These are phyloP conservation scores for Triangularia setosa DNA, from an alignment of 2,329 filamentous ascomycete genomes.

Conservation along the genomic window DNA sequence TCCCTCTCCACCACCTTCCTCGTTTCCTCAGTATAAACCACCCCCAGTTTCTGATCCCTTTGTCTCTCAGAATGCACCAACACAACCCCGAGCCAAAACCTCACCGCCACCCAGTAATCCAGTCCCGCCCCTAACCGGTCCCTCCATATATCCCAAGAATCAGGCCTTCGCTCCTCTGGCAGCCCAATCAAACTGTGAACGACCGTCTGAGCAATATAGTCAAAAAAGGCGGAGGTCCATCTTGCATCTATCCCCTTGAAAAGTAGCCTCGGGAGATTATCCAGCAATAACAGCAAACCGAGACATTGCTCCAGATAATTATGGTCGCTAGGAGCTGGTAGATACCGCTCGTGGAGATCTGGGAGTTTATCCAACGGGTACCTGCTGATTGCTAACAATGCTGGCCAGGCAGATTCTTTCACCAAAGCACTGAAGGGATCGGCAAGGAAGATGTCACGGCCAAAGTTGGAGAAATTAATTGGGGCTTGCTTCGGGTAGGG, in stretches of 20 bases:
- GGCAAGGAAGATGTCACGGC: slow-evolving; percentile 17
- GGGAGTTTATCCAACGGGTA: slow-evolving; percentile 25
- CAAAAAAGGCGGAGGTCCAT: slow-evolving; percentile 29
- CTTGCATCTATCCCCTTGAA: slow-evolving; percentile 27
- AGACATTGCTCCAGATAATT: slow-evolving; percentile 28
- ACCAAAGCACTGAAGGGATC: slow-evolving; percentile 3
- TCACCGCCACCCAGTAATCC: slow-evolving; percentile 28
- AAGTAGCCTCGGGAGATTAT: slow-evolving; percentile 27
- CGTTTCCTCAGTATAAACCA: slow-evolving; percentile 24
- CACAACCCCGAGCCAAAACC: slow-evolving; percentile 26
- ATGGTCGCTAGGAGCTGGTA: slow-evolving; percentile 23
- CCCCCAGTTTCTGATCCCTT: slow-evolving; percentile 16
- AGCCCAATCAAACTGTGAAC: slow-evolving; percentile 17
- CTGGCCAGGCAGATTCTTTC: slow-evolving; percentile 17
- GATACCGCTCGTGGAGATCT: slow-evolving; percentile 23
- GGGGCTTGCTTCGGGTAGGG: slow-evolving; percentile 16
- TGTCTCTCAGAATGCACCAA: slow-evolving; percentile 28
- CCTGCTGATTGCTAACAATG: slow-evolving; percentile 24
- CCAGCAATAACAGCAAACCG: slow-evolving; percentile 29
- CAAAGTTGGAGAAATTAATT: slow-evolving; percentile 23
- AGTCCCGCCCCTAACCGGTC: slow-evolving; percentile 16
- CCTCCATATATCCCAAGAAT: slow-evolving; percentile 21
- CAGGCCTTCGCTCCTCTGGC: slow-evolving; percentile 18
- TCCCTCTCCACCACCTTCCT: slow-evolving; percentile 23
- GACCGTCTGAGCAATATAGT: slow-evolving; percentile 21